A percentile compares a stretch with the other conserved stretches of the same genome.
phyloP scores from a whole-genome alignment of 1,284 basidiomycete genomes.

The Ganoderma leucocontextum region DNA sequence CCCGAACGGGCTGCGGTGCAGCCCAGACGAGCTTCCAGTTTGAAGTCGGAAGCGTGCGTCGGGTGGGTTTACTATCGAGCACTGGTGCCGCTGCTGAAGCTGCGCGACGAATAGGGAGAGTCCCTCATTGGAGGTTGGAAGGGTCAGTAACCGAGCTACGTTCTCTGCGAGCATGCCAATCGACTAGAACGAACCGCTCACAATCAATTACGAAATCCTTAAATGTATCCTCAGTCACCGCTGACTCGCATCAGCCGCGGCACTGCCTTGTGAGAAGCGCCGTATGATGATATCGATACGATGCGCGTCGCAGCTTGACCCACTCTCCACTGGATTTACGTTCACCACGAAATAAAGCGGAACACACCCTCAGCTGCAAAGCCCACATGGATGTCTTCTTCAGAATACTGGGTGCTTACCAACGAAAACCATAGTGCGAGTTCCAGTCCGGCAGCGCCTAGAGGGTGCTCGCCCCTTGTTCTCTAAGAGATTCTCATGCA shows the following conservation, averaged over 20 bases:
- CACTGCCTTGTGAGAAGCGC: background rate
- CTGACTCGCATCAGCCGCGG: background rate
- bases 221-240: no score
- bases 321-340: background rate
- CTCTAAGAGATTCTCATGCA: background rate
- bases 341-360: background rate
- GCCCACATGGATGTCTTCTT: background rate
- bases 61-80: background rate
- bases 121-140: background rate
- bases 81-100: background rate
- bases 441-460: background rate
- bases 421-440: background rate
- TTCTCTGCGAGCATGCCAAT: background rate
- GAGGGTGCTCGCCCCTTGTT: conserved; percentile 1
- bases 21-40: background rate
- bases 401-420: background rate
- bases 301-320: background rate
- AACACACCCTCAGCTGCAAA: background rate
- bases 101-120: background rate
- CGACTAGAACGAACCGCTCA: background rate
- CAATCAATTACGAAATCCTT: background rate
- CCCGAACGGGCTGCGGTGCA: background rate
- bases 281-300: background rate
- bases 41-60: background rate
- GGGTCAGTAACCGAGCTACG: background rate